phyloP scores from a whole-genome alignment of 2,329 filamentous ascomycete genomes.

The Phoma sp. region DNA sequence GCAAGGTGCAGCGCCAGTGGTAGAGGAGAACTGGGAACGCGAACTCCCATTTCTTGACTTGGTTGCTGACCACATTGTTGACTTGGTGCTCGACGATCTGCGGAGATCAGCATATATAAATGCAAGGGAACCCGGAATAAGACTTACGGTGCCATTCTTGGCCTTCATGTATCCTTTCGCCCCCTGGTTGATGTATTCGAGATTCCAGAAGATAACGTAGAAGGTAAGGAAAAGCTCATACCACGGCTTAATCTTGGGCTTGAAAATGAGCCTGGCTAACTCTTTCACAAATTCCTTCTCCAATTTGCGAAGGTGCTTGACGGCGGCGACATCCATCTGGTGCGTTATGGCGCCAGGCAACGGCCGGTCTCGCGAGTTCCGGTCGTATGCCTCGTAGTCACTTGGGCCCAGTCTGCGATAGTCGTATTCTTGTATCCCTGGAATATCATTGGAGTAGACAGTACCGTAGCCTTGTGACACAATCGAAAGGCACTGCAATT shows the following conservation, averaged over 20 bases:
- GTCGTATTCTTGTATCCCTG: slow-evolving; percentile 42
- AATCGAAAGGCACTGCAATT: slow-evolving; percentile 43
- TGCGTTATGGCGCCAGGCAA: slow-evolving; percentile 45
- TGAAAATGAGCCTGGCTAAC: slow-evolving; percentile 38
- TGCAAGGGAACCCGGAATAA: no score
- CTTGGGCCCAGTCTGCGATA: slow-evolving; percentile 38
- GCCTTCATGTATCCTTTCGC: slow-evolving; percentile 44
- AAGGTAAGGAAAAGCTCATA: slow-evolving; percentile 46
- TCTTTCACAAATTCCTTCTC: slow-evolving; percentile 40
- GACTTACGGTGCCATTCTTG: slow-evolving; percentile 45
- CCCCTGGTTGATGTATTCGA: slow-evolving; percentile 44
- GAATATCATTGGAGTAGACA: slow-evolving; percentile 38
- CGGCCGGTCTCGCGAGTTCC: slow-evolving; percentile 40
- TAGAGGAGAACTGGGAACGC: slow-evolving; percentile 39
- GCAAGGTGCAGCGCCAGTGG: slow-evolving; percentile 42
- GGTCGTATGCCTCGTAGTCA: slow-evolving; percentile 45
- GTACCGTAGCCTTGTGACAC: slow-evolving; percentile 48
- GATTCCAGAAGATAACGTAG: slow-evolving; percentile 45
- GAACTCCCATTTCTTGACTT: slow-evolving; percentile 45
- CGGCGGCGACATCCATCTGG: slow-evolving; percentile 45
- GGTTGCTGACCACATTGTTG: slow-evolving; percentile 39
- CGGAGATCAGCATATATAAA: slow-evolving; percentile 17
- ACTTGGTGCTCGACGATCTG: slow-evolving; percentile 42
- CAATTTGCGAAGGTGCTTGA: slow-evolving; percentile 40
- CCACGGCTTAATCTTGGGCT: slow-evolving; percentile 45